Percentiles rank a stretch among this genome's conserved stretches.
These are phyloP conservation scores for Stephania yunnanensis DNA, from an alignment of 164 flowering plant species.

Conservation along the genomic window DNA sequence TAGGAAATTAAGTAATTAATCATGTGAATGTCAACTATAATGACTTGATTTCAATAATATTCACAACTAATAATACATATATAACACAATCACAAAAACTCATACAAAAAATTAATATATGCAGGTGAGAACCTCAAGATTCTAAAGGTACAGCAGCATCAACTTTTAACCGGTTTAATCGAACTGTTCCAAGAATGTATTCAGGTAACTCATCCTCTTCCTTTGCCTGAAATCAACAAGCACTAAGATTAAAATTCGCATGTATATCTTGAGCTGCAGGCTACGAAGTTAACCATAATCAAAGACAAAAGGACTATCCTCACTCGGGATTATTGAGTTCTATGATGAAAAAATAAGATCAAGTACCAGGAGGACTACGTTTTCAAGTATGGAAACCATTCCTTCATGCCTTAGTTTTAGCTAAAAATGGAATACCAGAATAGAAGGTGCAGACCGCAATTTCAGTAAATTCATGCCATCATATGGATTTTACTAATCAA, in stretches of 20 bases:
- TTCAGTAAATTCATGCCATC: not conserved
- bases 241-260: not conserved
- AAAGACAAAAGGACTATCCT: not conserved
- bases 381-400: not conserved
- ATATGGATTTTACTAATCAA: too few relatives aligned
- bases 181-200: conserved; percentile 84
- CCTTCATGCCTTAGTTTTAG: not conserved
- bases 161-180: conserved; percentile 58
- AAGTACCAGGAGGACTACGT: not conserved
- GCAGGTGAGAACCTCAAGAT: conserved; percentile 22
- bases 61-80: not conserved
- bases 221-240: conserved; percentile 52
- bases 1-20: too few relatives aligned
- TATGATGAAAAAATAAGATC: not conserved
- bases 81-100: not conserved
- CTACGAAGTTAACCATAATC: not conserved
- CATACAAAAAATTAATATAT: not conserved
- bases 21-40: not conserved
- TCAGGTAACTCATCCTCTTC: conserved; percentile 87
- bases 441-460: not conserved
- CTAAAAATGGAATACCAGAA: not conserved
- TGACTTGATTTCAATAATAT: not conserved
- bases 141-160: conserved; percentile 61
- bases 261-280: not conserved
- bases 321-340: not conserved